phyloP scores from a whole-genome alignment of 768 basidiomycete species.

The Suillus tomentosus region DNA sequence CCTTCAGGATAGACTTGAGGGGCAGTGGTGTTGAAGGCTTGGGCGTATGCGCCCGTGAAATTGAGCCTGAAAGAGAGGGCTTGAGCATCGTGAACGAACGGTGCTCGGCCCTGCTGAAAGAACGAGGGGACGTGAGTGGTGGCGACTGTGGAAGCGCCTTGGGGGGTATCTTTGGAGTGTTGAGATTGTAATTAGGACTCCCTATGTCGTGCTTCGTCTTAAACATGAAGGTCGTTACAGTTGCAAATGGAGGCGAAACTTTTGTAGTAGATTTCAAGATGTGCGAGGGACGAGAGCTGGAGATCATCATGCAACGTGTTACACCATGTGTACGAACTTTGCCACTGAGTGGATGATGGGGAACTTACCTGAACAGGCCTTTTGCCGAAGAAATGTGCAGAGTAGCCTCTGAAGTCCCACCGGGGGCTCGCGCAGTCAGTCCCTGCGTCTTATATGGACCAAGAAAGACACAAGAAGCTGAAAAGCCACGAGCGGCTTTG shows the following conservation, averaged over 20 bases:
- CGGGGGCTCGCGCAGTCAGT: conserved; percentile 28
- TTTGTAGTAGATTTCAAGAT: conserved; percentile 20
- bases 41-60: background rate
- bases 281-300: conserved; percentile 14
- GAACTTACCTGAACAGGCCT: conserved; percentile 20
- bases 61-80: background rate
- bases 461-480: conserved; percentile 18
- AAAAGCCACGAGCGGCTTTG: conserved; percentile 3
- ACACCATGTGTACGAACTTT: conserved; percentile 1
- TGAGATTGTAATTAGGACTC: conserved; percentile 8
- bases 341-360: conserved; percentile 1
- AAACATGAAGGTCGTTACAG: conserved; percentile 8
- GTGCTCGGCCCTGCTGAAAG: conserved; percentile 2
- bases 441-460: conserved; percentile 20
- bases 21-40: conserved; percentile 14
- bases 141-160: conserved; percentile 7
- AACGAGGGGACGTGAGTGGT: background rate
- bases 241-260: conserved; percentile 23
- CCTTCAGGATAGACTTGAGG: conserved; percentile 35
- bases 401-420: conserved; percentile 23
- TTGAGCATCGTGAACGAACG: background rate
- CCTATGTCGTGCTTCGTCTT: conserved; percentile 6
- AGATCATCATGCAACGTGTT: conserved; percentile 7
- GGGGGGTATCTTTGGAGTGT: conserved; percentile 8
- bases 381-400: conserved; percentile 20